Percentiles rank a stretch among this genome's conserved stretches.
Evolutionary conservation across 2,329 filamentous ascomycete genomes (phyloP).

Genomic region (Xylariaceae sp.): DNA sequence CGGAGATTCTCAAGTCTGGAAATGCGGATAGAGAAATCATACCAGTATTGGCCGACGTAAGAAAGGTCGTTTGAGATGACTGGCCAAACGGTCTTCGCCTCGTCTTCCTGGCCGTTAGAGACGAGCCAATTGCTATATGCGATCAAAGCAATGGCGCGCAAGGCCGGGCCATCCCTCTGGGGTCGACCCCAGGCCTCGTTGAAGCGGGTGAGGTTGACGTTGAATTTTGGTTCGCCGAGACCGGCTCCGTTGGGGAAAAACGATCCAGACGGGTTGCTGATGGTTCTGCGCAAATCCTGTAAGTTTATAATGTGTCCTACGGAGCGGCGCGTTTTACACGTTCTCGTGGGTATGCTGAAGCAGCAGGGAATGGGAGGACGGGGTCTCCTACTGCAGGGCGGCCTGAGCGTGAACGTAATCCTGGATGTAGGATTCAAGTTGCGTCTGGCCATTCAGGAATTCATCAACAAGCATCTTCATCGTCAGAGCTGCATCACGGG

Average conservation of each 20-base stretch:
- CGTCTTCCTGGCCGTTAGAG: slow-evolving; percentile 38
- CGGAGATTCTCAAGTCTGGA: not conserved
- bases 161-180: slow-evolving; percentile 55
- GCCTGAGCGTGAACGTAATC: slow-evolving; percentile 52
- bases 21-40: slow-evolving; percentile 1
- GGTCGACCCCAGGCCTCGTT: slow-evolving; percentile 54
- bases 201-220: slow-evolving; percentile 47
- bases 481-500: slow-evolving; percentile 50
- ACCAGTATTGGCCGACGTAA: slow-evolving; percentile 52
- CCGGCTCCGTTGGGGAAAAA: slow-evolving; percentile 43
- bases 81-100: slow-evolving; percentile 47
- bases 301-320: not conserved
- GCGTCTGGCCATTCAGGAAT: slow-evolving; percentile 44
- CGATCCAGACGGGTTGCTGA: slow-evolving; percentile 50
- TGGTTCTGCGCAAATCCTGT: slow-evolving; percentile 23
- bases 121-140: slow-evolving; percentile 51
- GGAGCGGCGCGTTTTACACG: not conserved
- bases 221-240: slow-evolving; percentile 54
- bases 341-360: not conserved
- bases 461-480: slow-evolving; percentile 51
- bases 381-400: slow-evolving; percentile 38
- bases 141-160: slow-evolving; percentile 54
- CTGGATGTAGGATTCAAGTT: slow-evolving; percentile 44
- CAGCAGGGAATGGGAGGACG: not conserved
- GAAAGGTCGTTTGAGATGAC: slow-evolving; percentile 54